Evolutionary conservation across 768 basidiomycete species (phyloP), one percentile per base, ranked within the genome.

Genomic region (Mycena alexandri): DNA sequence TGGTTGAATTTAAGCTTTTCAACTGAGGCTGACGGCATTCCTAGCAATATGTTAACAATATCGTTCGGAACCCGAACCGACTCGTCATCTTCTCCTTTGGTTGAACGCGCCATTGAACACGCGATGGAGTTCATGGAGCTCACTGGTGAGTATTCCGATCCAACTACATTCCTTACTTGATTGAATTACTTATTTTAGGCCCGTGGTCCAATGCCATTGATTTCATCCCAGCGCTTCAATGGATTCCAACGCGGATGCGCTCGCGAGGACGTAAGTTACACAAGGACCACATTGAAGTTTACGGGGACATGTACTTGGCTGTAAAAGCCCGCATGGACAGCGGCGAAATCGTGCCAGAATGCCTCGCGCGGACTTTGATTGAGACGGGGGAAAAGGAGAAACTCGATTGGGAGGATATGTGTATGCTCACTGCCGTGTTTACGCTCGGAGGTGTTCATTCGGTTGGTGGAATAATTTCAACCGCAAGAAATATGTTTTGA

Each of bases 371-470:
- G 68, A 74, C 74, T 2, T 63, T 80, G 34, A 64, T 80, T 11
- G 68, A 75, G 22, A 69, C 68, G 5, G 72, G 68, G 42, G 73
- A 75, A 22, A 55, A 75, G 48, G 79, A 79, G 52, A 72, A 75
- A 54, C 63, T 79, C 17, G 75, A 76, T 52, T 73, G 72, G 68
- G 71, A 73, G 52, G 79, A 79, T 62, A 62, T 78, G 57, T 76
- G 75, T 43, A 77, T 79, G 69, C 70, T 79, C 9, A 70, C 75
- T 7, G 66, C 73, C 4, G 79, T 71, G 1, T 79, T 80, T 57
- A 75, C 72, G 5, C 66, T 78, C 25, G 79, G 79, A 0, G 79
- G 79, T 22, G 76, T 79, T 14, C 76, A 80, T 61, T 77, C 79
- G 41, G 78, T 75, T 41, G 19, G 75, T 34, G 38, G 9, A 38